Evolutionary conservation across 2,329 filamentous ascomycete species (phyloP).

Genomic region (Aureobasidium vineae): DNA sequence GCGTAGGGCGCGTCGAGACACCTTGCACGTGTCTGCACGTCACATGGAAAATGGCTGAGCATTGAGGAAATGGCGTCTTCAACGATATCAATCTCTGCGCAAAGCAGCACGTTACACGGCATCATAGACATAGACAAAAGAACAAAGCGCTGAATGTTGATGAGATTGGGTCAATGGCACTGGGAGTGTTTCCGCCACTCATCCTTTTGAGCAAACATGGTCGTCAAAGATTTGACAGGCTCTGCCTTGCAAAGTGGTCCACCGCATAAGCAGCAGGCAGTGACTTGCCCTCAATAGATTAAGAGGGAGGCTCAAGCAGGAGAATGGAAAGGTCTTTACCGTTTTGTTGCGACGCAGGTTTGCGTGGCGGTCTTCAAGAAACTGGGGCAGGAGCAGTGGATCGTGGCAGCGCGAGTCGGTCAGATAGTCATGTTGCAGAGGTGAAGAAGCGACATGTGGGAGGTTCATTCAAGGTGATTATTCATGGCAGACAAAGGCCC

Average conservation of each 20-base stretch:
- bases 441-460: background rate
- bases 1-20: background rate
- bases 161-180: background rate
- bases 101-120: background rate
- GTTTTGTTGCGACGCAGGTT: background rate
- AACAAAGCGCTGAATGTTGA: background rate
- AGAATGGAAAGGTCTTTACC: background rate
- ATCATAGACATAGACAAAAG: background rate
- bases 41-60: conserved; percentile 1
- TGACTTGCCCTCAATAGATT: background rate
- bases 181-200: background rate
- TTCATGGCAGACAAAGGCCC: background rate
- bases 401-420: background rate
- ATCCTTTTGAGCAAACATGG: background rate
- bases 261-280: background rate
- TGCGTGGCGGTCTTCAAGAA: background rate
- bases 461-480: no score
- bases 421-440: background rate
- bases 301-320: background rate
- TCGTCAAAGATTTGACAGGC: no score
- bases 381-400: background rate
- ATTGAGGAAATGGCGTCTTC: background rate
- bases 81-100: background rate
- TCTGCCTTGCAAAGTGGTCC: background rate
- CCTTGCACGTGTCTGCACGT: conserved; percentile 5